These are phyloP conservation scores for Fagus crenata DNA, from an alignment of 306 rosid species.

Conservation along the genomic window DNA sequence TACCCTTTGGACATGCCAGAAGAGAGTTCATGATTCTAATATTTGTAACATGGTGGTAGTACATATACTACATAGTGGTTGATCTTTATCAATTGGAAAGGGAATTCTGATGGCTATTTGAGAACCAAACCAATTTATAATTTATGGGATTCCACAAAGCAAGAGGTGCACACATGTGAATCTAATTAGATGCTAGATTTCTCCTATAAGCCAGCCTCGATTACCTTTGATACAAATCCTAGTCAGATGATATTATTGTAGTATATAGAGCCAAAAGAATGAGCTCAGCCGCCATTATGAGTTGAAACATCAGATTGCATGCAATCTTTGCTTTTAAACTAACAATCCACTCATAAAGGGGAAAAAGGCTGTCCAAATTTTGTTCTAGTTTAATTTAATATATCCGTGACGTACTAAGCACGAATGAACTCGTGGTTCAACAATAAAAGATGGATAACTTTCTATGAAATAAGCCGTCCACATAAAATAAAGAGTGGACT, in stretches of 20 bases:
- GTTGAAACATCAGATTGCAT: not conserved
- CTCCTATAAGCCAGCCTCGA: not conserved
- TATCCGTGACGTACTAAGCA: not conserved
- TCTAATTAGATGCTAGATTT: not conserved
- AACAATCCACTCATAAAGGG: constrained; percentile 18
- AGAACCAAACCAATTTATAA: not conserved
- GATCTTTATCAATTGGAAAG: too few species aligned
- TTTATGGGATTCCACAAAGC: not conserved
- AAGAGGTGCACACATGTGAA: not conserved
- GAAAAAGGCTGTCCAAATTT: not conserved
- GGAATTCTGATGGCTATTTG: not conserved
- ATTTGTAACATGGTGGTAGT: not conserved
- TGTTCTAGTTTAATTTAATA: not conserved
- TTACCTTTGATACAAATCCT: not conserved
- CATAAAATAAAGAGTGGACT: not conserved
- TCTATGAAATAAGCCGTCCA: not conserved
- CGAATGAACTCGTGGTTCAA: not conserved
- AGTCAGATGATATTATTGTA: not conserved
- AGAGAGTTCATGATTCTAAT: not conserved
- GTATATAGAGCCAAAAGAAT: constrained; percentile 27
- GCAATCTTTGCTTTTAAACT: constrained; percentile 16
- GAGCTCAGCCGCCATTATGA: constrained; percentile 55
- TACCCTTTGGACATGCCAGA: constrained; percentile 6
- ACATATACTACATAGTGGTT: too few species aligned
- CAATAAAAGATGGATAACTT: constrained; percentile 26